Conservation (phyloP, 1,284 basidiomycete genomes). For the Omphalotus olearius region DNA sequence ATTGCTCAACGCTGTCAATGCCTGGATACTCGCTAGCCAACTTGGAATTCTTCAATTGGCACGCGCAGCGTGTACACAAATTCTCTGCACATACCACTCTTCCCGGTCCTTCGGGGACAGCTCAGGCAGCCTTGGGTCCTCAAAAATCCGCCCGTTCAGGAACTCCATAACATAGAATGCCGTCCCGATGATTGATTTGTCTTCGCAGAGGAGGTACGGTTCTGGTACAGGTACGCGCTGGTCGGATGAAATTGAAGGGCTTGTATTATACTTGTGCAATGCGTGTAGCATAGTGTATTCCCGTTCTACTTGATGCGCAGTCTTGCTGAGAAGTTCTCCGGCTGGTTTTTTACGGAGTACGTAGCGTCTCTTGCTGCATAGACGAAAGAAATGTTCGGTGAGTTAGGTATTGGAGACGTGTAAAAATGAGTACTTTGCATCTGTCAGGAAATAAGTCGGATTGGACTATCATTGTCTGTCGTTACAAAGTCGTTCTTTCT, state of each 20-base stretch:
- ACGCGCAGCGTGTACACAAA: neutral
- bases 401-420: neutral
- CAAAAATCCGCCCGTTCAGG: slow-evolving; percentile 89
- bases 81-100: slow-evolving; percentile 54
- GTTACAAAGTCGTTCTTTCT: slow-evolving; percentile 3
- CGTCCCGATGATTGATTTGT: slow-evolving; percentile 76
- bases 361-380: slow-evolving; percentile 53
- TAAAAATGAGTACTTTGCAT: slow-evolving; percentile 47
- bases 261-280: slow-evolving; percentile 69
- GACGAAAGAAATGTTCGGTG: neutral
- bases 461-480: slow-evolving; percentile 66
- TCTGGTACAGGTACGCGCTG: slow-evolving; percentile 80
- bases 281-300: slow-evolving; percentile 83
- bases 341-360: slow-evolving; percentile 95
- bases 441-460: slow-evolving; percentile 90
- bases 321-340: slow-evolving; percentile 79
- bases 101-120: slow-evolving; percentile 54
- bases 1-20: slow-evolving; percentile 73
- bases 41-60: slow-evolving; percentile 21
- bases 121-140: slow-evolving; percentile 75
- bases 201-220: slow-evolving; percentile 82
- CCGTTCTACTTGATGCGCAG: slow-evolving; percentile 92
- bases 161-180: slow-evolving; percentile 97
- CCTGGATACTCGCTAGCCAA: slow-evolving; percentile 64
- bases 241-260: slow-evolving; percentile 43